These are phyloP conservation scores for Curvularia lunata DNA, from an alignment of 2,329 filamentous ascomycete genomes.

Conservation along the genomic window DNA sequence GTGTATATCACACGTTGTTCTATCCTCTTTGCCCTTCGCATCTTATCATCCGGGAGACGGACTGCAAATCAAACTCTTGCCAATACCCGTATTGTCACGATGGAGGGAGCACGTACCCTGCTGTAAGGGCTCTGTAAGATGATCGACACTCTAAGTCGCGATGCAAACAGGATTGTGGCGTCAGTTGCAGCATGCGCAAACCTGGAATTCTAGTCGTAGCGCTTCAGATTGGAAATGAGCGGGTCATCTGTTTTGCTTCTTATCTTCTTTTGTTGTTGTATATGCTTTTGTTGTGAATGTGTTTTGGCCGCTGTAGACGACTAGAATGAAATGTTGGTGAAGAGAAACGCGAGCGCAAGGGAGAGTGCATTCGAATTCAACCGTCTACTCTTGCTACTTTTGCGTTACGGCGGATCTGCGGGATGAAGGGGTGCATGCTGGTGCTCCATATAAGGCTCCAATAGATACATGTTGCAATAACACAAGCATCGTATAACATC, in stretches of 20 bases:
- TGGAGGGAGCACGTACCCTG: neutral
- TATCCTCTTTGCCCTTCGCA: too few species aligned
- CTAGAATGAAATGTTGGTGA: neutral
- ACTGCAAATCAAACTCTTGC: neutral
- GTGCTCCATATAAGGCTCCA: neutral
- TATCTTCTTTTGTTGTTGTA: neutral
- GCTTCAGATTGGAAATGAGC: neutral
- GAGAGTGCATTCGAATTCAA: neutral
- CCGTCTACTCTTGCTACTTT: too few species aligned
- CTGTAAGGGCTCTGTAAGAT: neutral
- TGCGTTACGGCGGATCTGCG: neutral
- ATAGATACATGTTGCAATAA: neutral
- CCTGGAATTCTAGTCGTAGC: neutral
- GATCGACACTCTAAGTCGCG: neutral
- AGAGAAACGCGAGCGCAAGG: neutral
- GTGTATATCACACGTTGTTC: too few species aligned
- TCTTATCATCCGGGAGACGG: too few species aligned
- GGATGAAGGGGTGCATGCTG: neutral
- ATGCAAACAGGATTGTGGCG: neutral
- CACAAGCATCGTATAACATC: neutral
- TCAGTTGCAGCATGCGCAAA: neutral
- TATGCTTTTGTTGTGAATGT: neutral
- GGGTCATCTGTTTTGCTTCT: neutral
- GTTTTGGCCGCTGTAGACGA: too few species aligned
- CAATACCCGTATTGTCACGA: neutral